A percentile compares a stretch with the other conserved stretches of the same genome.
These are phyloP conservation scores for Setomelanomma holmii DNA, from an alignment of 2,329 filamentous ascomycete genomes.

Conservation along the genomic window DNA sequence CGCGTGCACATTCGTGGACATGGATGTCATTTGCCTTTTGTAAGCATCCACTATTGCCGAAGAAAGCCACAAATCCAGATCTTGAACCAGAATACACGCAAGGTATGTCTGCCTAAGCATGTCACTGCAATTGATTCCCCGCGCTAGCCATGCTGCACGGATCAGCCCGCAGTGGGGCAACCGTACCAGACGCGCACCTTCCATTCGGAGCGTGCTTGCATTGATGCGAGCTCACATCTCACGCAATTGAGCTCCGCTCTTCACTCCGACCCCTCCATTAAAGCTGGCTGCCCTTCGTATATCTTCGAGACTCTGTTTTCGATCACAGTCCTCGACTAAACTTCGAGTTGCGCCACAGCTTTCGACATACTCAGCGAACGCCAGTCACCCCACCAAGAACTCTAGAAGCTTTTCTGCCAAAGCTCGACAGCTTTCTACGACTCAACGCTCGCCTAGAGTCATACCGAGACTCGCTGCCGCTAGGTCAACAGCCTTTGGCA, in stretches of 20 bases:
- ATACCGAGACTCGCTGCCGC: slow-evolving; percentile 23
- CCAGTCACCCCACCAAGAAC: slow-evolving; percentile 16
- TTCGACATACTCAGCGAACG: slow-evolving; percentile 14
- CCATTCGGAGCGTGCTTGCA: slow-evolving; percentile 15
- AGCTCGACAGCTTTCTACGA: slow-evolving; percentile 25
- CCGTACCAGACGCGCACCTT: slow-evolving; percentile 22
- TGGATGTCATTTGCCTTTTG: too few relatives aligned
- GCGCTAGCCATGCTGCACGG: slow-evolving; percentile 15
- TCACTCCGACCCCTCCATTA: slow-evolving; percentile 18
- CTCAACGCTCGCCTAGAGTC: slow-evolving; percentile 22
- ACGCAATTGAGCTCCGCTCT: slow-evolving; percentile 22
- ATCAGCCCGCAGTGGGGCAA: slow-evolving; percentile 20
- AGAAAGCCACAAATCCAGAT: too few relatives aligned
- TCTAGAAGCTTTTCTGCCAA: slow-evolving; percentile 23
- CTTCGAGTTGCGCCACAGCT: slow-evolving; percentile 20
- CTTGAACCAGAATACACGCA: too few relatives aligned
- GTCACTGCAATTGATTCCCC: slow-evolving; percentile 8
- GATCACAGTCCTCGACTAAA: slow-evolving; percentile 34
- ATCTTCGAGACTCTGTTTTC: slow-evolving; percentile 46
- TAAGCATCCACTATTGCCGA: too few relatives aligned
- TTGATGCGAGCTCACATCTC: slow-evolving; percentile 13
- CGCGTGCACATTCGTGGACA: too few relatives aligned
- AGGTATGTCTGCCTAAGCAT: background rate
- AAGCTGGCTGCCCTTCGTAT: slow-evolving; percentile 43
- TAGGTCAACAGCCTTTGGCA: slow-evolving; percentile 15